phyloP scores from a whole-genome alignment of 176 grass and related monocot genomes.

The Triticum monococcum region DNA sequence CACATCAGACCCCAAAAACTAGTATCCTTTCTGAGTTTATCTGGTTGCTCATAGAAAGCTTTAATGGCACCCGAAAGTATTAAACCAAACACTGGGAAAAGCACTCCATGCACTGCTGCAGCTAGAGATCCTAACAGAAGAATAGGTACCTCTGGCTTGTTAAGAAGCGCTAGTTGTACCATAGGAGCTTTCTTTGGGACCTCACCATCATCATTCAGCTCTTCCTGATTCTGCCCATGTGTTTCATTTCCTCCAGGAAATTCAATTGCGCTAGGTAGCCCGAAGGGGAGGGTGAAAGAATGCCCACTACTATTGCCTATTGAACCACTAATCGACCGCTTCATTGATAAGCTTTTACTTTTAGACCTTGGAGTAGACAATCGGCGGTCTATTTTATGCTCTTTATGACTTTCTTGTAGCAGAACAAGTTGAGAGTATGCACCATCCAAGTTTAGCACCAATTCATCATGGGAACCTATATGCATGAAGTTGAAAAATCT shows the following conservation, averaged over 20 bases:
- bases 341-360: neutral
- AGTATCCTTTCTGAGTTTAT: conserved; percentile 56
- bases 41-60: conserved; percentile 49
- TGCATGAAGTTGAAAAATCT: neutral
- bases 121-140: conserved; percentile 63
- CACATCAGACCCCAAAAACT: conserved; percentile 80
- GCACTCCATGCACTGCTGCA: conserved; percentile 59
- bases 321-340: neutral
- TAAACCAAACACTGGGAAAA: conserved; percentile 67
- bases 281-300: neutral
- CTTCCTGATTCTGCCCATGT: neutral
- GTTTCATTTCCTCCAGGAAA: conserved; percentile 1
- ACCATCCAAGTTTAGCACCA: neutral
- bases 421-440: neutral
- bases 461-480: neutral
- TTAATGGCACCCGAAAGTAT: conserved; percentile 50
- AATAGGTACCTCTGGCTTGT: conserved; percentile 79
- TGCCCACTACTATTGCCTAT: neutral
- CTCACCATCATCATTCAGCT: conserved; percentile 12
- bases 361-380: neutral
- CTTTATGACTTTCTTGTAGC: neutral
- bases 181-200: conserved; percentile 43
- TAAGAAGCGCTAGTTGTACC: conserved; percentile 50
- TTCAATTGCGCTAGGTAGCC: neutral
- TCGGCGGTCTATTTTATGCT: neutral